Evolutionary conservation across 208 protist species (phyloP), one percentile per base, ranked within the genome.

Genomic region (Acanthamoeba castellanii): DNA sequence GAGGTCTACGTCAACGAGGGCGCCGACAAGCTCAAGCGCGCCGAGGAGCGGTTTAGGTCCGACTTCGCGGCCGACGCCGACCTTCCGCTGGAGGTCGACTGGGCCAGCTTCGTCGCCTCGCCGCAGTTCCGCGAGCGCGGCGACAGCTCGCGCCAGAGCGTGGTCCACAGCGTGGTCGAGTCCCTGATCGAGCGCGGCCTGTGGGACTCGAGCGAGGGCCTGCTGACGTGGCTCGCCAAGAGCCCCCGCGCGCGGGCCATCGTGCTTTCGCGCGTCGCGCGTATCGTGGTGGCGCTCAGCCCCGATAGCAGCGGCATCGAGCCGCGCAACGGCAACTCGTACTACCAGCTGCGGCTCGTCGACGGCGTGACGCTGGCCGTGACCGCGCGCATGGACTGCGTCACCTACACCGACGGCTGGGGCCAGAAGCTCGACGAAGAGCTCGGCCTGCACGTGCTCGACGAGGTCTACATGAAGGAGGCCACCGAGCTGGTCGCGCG

Each of bases 371-470:
- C 78, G 45, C 18, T 87, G 78, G 25, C 14, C 25, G 78, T 87
- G 16, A 87, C 78, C 42, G 78, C 30, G 37, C 78, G 78, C 27
- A 25, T 87, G 45, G 78, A 87, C 78, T 59, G 78, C 78, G 34
- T 37, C 16, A 59, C 42, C 42, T 87, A 59, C 42, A 59, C 78
- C 25, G 78, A 59, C 4, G 78, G 78, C 25, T 87, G 78, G 78
- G 78, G 78, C 9, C 50, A 37, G 18, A 87, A 87, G 78, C 45
- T 87, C 27, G 78, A 87, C 78, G 13, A 52, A 45, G 78, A 87
- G 78, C 78, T 87, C 8, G 78, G 45, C 7, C 78, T 87, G 78
- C 78, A 87, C 78, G 78, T 87, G 14, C 78, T 87, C 13, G 78
- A 87, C n/a, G 78, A 87, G 78, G 37, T 59, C 45, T 37, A 59